Conservation (phyloP, 768 basidiomycete species). For the Rhodotorula babjevae region DNA sequence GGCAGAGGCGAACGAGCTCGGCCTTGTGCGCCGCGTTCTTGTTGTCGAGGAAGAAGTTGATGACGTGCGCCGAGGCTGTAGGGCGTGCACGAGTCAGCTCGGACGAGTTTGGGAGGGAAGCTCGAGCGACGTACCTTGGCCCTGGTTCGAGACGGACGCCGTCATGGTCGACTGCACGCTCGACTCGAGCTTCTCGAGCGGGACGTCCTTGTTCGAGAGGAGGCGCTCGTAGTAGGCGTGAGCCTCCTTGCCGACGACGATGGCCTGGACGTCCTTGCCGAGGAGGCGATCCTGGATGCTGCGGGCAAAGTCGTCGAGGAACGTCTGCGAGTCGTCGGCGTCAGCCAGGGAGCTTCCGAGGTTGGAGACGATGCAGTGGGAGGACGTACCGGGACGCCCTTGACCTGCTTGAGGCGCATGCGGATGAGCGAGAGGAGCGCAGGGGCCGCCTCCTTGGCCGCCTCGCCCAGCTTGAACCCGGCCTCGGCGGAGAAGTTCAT, state of each 20-base stretch:
- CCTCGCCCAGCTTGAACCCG: conserved; percentile 22
- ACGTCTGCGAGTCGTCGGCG: no score
- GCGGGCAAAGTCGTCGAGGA: not conserved
- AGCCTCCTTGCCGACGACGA: not conserved
- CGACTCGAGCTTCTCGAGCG: conserved; percentile 2
- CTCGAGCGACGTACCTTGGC: not conserved
- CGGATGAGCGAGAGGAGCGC: conserved; percentile 10
- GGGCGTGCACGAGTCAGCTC: no score
- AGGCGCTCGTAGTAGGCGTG: not conserved
- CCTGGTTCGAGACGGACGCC: not conserved
- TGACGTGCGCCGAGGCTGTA: not conserved
- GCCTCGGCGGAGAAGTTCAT: conserved; percentile 9
- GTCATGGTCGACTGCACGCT: not conserved
- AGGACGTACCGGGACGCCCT: conserved; percentile 4
- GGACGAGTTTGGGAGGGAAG: no score
- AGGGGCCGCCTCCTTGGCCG: conserved; percentile 2
- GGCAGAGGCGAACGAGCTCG: not conserved
- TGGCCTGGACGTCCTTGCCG: not conserved
- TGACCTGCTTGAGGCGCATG: conserved; percentile 7
- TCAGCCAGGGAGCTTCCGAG: no score
- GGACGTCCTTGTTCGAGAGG: not conserved
- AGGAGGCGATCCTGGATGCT: not conserved
- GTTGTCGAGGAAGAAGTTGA: conserved; percentile 24
- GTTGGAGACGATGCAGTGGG: no score
- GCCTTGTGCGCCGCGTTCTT: not conserved